Conservation (phyloP, 108 stramenopile species). For the Skeletonema tropicum region DNA sequence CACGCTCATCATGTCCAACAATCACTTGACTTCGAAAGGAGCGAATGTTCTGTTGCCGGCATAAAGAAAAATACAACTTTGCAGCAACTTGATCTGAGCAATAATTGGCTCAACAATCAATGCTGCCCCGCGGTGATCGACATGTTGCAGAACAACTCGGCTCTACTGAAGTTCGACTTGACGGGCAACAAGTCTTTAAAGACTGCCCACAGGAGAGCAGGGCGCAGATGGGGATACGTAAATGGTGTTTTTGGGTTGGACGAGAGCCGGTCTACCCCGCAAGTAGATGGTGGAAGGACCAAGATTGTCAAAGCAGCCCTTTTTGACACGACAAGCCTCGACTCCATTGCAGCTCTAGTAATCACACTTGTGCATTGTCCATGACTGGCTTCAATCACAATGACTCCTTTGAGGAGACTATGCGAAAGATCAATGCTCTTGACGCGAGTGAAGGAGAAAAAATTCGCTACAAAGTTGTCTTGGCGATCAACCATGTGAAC, state of each 20-base stretch:
- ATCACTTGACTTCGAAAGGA: constrained; percentile 4
- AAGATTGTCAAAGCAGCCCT: constrained; percentile 10
- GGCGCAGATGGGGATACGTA: too few relatives aligned
- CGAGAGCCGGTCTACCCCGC: neutral
- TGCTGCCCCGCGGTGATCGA: neutral
- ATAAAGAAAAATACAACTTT: neutral
- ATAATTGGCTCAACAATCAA: neutral
- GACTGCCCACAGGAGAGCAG: neutral
- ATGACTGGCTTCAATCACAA: neutral
- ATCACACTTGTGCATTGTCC: neutral
- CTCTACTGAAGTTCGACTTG: constrained; percentile 6
- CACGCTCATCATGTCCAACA: constrained; percentile 9
- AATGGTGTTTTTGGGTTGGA: too few relatives aligned
- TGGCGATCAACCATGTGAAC: neutral
- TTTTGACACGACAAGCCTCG: neutral
- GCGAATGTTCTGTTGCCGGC: neutral
- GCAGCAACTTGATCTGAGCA: constrained; percentile 6
- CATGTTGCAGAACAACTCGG: constrained; percentile 9
- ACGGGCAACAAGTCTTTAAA: neutral
- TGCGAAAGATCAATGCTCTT: neutral
- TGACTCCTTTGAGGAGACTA: neutral
- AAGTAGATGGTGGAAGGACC: neutral
- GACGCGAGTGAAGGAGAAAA: neutral
- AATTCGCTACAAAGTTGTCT: constrained; percentile 6
- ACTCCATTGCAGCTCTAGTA: neutral